Conservation (phyloP, 2,329 filamentous ascomycete genomes). For the Cercospora sp. region DNA sequence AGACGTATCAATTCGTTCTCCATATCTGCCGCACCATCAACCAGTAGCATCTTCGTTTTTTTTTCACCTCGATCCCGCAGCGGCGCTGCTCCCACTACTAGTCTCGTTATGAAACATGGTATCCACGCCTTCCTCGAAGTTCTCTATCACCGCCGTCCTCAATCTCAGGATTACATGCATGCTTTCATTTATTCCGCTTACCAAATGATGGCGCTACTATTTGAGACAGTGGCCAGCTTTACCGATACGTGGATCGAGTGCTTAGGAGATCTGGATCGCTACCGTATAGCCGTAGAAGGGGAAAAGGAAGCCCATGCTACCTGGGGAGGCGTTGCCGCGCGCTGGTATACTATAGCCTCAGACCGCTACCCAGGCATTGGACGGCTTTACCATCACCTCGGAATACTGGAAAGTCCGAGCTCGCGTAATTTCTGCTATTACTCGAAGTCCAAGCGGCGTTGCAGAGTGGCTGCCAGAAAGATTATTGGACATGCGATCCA, state of each 20-base stretch:
- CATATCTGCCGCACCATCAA: too few relatives aligned
- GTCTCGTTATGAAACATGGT: constrained; percentile 83
- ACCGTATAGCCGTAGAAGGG: constrained; percentile 89
- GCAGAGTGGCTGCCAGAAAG: too few relatives aligned
- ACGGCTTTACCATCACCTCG: constrained; percentile 83
- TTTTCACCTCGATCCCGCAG: too few relatives aligned
- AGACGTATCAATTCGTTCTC: too few relatives aligned
- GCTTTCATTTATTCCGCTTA: constrained; percentile 88
- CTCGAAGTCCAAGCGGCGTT: too few relatives aligned
- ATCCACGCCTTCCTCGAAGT: constrained; percentile 59
- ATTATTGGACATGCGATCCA: too few relatives aligned
- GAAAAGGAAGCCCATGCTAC: constrained; percentile 67
- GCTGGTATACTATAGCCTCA: constrained; percentile 83
- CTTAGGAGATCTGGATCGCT: constrained; percentile 79
- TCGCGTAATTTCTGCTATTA: constrained; percentile 74
- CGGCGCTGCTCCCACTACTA: too few relatives aligned
- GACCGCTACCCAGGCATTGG: constrained; percentile 75
- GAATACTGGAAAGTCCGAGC: constrained; percentile 71
- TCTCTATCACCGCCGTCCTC: constrained; percentile 70
- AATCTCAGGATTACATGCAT: constrained; percentile 83
- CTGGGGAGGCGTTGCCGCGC: constrained; percentile 76
- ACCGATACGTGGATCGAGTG: constrained; percentile 93
- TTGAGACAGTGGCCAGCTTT: constrained; percentile 81
- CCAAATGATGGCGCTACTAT: constrained; percentile 81
- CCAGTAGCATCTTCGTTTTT: too few relatives aligned